A percentile compares a stretch with the other conserved stretches of the same genome.
Conservation (phyloP, 169 alveolate genomes). For the Miamiensis avidus region DNA sequence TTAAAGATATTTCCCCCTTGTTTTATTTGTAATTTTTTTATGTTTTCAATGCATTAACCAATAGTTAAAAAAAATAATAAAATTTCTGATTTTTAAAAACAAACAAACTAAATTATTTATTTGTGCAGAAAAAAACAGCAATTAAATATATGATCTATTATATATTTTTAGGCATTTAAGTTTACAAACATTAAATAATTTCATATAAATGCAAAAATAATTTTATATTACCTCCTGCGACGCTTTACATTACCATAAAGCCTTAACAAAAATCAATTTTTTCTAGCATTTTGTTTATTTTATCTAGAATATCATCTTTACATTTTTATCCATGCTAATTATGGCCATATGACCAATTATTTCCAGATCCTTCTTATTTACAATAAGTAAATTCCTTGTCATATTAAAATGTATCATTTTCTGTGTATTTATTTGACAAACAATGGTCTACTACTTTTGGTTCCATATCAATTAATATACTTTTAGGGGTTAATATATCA, state of each 20-base stretch:
- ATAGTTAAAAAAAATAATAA: too few species aligned
- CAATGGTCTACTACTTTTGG: constrained; percentile 45
- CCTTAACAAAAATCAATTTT: constrained; percentile 33
- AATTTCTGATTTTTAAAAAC: too few species aligned
- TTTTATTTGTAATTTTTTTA: too few species aligned
- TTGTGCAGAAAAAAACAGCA: too few species aligned
- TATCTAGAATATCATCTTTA: constrained; percentile 15
- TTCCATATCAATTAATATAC: constrained; percentile 46
- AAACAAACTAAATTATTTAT: too few species aligned
- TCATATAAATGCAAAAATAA: too few species aligned
- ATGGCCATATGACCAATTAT: constrained; percentile 51
- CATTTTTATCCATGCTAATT: constrained; percentile 36
- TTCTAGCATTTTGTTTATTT: constrained; percentile 20
- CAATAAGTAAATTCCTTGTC: constrained; percentile 22
- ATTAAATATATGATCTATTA: too few species aligned
- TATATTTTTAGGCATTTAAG: too few species aligned
- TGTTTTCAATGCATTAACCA: too few species aligned
- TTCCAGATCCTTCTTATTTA: constrained; percentile 49
- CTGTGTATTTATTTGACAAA: constrained; percentile 1
- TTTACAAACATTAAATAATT: too few species aligned
- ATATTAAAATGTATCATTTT: constrained; percentile 7
- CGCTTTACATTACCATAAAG: constrained; percentile 19
- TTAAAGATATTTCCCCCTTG: too few species aligned
- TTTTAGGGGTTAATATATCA: constrained; percentile 17
- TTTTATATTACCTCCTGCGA: constrained; percentile 48